These are phyloP conservation scores for Garcia nutans DNA, from an alignment of 345 rosid species.

Conservation along the genomic window DNA sequence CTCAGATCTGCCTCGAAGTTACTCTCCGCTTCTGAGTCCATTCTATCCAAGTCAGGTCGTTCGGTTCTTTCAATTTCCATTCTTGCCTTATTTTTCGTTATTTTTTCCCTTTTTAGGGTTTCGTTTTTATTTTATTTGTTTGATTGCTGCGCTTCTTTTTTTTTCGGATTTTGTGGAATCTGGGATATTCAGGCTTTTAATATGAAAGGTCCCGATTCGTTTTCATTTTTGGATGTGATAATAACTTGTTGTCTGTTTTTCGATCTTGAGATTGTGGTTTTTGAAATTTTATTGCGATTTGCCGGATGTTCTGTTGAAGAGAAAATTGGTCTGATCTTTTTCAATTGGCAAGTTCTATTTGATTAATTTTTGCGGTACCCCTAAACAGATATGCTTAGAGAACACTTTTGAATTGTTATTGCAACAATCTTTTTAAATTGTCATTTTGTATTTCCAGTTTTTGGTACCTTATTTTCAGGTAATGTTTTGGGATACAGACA, in stretches of 20 bases:
- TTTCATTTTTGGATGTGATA: constrained; percentile 6
- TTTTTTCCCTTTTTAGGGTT: background rate
- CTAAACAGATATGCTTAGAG: background rate
- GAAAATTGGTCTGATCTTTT: background rate
- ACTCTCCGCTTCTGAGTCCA: constrained; percentile 50
- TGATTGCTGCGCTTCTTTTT: background rate
- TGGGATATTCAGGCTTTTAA: background rate
- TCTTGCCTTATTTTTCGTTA: background rate
- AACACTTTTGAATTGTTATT: background rate
- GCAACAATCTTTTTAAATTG: background rate
- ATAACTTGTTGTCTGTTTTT: background rate
- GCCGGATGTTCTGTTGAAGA: background rate
- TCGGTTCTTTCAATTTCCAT: constrained; percentile 17
- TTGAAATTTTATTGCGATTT: background rate
- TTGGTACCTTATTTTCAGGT: too few relatives aligned
- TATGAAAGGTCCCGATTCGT: background rate
- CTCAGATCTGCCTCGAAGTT: constrained; percentile 72
- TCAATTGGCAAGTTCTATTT: background rate
- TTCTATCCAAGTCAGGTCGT: constrained; percentile 71
- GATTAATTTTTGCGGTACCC: background rate
- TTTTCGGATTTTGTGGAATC: background rate
- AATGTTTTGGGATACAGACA: too few relatives aligned
- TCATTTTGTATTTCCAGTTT: background rate
- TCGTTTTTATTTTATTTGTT: background rate
- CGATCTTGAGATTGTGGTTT: background rate